These are phyloP conservation scores for Venturia pyrina DNA, from an alignment of 2,329 filamentous ascomycete species.

Conservation along the genomic window DNA sequence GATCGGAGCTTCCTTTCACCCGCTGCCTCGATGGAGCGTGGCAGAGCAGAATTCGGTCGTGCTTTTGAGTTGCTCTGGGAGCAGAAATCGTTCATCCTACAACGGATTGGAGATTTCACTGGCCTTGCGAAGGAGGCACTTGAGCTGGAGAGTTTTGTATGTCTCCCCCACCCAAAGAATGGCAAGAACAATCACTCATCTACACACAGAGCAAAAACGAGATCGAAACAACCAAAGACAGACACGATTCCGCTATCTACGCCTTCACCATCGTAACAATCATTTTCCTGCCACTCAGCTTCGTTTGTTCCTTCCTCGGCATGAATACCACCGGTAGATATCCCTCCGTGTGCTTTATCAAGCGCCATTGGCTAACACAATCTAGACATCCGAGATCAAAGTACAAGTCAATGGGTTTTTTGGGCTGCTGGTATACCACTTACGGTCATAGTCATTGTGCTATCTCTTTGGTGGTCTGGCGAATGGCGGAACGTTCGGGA, in stretches of 20 bases:
- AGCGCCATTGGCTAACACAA: not conserved
- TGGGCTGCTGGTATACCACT: constrained; percentile 6
- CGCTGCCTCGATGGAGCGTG: constrained; percentile 1
- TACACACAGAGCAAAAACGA: not conserved
- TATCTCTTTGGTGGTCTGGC: constrained; percentile 15
- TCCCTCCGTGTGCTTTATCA: not conserved
- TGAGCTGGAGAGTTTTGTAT: not conserved
- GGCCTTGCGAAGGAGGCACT: not conserved
- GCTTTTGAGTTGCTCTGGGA: not conserved
- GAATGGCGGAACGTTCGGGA: constrained; percentile 16
- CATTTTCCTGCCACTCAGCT: constrained; percentile 6
- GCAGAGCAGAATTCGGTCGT: not conserved
- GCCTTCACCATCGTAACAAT: constrained; percentile 11
- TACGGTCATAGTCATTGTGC: not conserved
- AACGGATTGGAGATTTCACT: not conserved
- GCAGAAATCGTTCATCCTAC: not conserved
- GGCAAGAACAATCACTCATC: not conserved
- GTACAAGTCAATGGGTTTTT: constrained; percentile 3
- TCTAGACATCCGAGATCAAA: constrained; percentile 9
- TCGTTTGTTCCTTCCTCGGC: constrained; percentile 2
- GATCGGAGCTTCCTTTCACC: not conserved
- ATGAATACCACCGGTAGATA: constrained; percentile 7
- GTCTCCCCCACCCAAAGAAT: not conserved
- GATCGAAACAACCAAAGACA: constrained; percentile 6
- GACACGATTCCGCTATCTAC: constrained; percentile 9